Evolutionary conservation across 176 grass and related monocot species (phyloP), one percentile per base, ranked within the genome.

Genomic region (Aegilops sharonensis): DNA sequence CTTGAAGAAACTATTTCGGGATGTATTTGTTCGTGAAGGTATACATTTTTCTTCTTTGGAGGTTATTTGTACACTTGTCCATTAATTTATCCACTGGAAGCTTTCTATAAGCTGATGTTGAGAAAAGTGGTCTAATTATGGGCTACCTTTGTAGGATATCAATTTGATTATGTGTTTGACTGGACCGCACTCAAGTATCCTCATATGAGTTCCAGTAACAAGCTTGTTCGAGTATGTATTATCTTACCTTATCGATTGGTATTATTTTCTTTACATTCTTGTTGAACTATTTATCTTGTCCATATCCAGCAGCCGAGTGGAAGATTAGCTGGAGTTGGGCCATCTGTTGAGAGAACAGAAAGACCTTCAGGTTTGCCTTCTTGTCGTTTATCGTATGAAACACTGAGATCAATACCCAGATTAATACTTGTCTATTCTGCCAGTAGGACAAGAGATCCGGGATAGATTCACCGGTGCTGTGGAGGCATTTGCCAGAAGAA

Each of bases 91-190:
- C 37, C 21, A 20, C 20, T 80, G 5, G 27, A 62, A 27, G 27
- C 81, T 52, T 63, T 57, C 35, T 64, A 77, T 36, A 18, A 11
- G 40, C 9, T 52, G 13, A 17, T 60, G 27, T 72, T 71, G 7
- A 61, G 25, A 77, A 56, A 39, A 21, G 42, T 32, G 47, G 29
- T 39, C 32, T 90, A 48, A 86, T 66, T 48, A 77, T 74, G 6
- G 3, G 88, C 31, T 37, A 66, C 64, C 43, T 78, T 21, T 88
- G 32, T 89, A 98, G 95, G 95, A 57, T 92, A 95, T 83, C 91
- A 98, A 86, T 95, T 95, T 61, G 95, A 98, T 86, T 98, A 95
- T 60, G 91, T 98, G 35, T 98, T 98, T 85, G 95, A 98, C 78
- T 95, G 93, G 95, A 98, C 95, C 29, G 79, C 85, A 65, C 80